Evolutionary conservation across 163 green algal species (phyloP).

Genomic region (Smithsoniella earleae): DNA sequence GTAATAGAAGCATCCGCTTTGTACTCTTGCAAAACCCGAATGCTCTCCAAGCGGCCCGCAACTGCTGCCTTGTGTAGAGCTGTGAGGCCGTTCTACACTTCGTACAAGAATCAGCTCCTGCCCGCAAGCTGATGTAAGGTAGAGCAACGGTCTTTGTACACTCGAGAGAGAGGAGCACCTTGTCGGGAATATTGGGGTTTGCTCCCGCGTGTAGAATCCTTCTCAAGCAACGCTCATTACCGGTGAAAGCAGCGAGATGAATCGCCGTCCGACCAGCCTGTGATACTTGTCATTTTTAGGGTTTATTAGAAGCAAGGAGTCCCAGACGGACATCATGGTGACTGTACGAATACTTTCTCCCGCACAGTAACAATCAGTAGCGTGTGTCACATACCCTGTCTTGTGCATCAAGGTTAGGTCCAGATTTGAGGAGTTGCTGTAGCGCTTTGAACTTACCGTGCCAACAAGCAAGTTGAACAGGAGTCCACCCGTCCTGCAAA

Average conservation of each 20-base stretch:
- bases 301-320: no score
- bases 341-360: no score
- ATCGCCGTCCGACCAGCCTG: constrained; percentile 9
- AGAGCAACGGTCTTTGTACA: neutral
- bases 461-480: constrained; percentile 7
- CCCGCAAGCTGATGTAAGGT: neutral
- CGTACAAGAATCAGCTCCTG: neutral
- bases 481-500: constrained; percentile 17
- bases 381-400: neutral
- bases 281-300: no score
- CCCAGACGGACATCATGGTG: no score
- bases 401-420: neutral
- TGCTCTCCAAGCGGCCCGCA: neutral
- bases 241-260: constrained; percentile 29
- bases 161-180: neutral
- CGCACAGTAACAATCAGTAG: neutral
- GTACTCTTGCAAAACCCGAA: constrained; percentile 20
- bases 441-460: constrained; percentile 11
- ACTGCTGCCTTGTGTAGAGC: constrained; percentile 16
- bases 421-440: neutral
- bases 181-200: neutral
- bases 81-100: constrained; percentile 18
- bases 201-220: constrained; percentile 16
- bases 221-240: constrained; percentile 8
- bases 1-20: neutral